These are phyloP conservation scores for Gilbertella persicaria DNA, from an alignment of 371 early-diverging fungal genomes.

Conservation along the genomic window DNA sequence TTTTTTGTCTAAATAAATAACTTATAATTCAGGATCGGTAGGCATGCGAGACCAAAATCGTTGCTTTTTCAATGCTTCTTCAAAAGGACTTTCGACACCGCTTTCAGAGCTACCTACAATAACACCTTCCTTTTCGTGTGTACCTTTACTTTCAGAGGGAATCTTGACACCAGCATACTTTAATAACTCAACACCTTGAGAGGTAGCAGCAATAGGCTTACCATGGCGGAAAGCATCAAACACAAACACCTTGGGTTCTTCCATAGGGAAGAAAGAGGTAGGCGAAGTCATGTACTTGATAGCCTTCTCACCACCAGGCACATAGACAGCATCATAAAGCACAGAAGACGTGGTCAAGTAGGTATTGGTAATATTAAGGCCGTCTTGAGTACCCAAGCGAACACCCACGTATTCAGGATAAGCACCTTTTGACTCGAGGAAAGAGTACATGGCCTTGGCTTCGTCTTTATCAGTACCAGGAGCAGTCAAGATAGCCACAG, in stretches of 20 bases:
- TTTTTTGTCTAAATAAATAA: neutral
- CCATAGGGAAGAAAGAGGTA: constrained; percentile 29
- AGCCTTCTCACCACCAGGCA: constrained; percentile 34
- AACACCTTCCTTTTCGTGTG: constrained; percentile 11
- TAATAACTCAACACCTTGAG: constrained; percentile 26
- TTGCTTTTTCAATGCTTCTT: constrained; percentile 24
- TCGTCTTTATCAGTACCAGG: constrained; percentile 34
- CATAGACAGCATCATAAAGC: constrained; percentile 41
- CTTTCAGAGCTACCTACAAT: constrained; percentile 8
- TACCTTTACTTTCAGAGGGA: neutral
- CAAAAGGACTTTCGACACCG: constrained; percentile 13
- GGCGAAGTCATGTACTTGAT: constrained; percentile 18
- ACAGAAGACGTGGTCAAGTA: constrained; percentile 37
- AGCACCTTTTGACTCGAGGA: constrained; percentile 30
- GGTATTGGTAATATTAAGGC: constrained; percentile 24
- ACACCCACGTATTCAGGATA: constrained; percentile 34
- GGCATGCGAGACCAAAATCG: constrained; percentile 36
- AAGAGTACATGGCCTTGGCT: constrained; percentile 31
- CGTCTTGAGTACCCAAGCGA: constrained; percentile 23
- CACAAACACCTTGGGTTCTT: constrained; percentile 36
- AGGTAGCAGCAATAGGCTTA: constrained; percentile 38
- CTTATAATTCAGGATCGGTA: constrained; percentile 15
- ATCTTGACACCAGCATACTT: constrained; percentile 6
- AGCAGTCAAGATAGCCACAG: constrained; percentile 39
- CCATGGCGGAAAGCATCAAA: constrained; percentile 39